Evolutionary conservation across 352 stramenopile species (phyloP).

Genomic region (Pelagophyceae sp.): DNA sequence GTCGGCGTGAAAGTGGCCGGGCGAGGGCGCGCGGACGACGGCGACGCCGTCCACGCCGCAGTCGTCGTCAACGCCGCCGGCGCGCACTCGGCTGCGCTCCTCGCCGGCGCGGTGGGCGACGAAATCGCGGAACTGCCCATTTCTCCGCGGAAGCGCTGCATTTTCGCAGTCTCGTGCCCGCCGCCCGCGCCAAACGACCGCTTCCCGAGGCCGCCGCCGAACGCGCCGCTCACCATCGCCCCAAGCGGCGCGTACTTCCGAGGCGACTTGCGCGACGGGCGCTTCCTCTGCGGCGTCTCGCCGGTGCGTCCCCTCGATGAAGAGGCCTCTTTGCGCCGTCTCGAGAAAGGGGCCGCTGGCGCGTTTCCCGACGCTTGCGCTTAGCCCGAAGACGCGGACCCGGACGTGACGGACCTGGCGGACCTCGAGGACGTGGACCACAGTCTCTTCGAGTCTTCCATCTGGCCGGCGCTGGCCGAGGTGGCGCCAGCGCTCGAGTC

Average conservation of each 20-base stretch:
- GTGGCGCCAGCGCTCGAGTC: conserved; percentile 45
- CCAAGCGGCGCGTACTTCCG: conserved; percentile 46
- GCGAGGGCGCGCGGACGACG: no score
- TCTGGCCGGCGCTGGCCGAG: conserved; percentile 49
- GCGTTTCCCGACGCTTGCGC: no score
- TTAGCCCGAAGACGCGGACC: conserved; percentile 15
- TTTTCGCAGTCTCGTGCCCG: conserved; percentile 49
- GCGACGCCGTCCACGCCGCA: no score
- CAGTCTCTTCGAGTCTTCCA: conserved; percentile 41
- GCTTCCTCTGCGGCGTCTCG: conserved; percentile 48
- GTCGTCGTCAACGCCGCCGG: conserved; percentile 47
- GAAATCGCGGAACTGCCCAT: conserved; percentile 43
- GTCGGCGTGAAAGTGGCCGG: no score
- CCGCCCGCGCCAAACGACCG: no score
- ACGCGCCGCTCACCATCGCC: conserved; percentile 46
- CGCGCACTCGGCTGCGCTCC: conserved; percentile 37
- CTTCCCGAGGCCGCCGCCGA: conserved; percentile 29
- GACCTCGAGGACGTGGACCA: conserved; percentile 41
- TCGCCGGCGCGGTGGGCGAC: no score
- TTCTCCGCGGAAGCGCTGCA: conserved; percentile 42
- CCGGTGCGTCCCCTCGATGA: no score
- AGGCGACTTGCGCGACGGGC: conserved; percentile 34
- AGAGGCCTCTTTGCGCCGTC: no score
- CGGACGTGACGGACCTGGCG: conserved; percentile 25
- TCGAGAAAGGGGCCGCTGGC: no score